Evolutionary conservation across 441 rosid species (phyloP), one percentile per base, ranked within the genome.

Genomic region (Gossypium trilobum): DNA sequence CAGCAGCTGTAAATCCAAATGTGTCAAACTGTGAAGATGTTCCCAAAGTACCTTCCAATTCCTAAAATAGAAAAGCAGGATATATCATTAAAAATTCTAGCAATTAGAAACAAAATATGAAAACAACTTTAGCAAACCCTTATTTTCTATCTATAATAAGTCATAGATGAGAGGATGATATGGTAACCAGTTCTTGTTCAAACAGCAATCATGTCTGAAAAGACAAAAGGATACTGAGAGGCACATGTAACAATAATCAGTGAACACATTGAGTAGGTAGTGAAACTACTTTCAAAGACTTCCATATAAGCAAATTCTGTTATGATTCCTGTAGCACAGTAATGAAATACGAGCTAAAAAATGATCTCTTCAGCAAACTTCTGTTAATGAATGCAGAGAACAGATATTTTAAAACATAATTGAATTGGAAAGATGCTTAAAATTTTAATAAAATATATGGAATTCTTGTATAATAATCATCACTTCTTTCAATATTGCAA

Each of bases 1-100:
- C 97, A 51, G 91, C 97, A 78, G 98, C 90, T 33, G 98, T 91
- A 86, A 87, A 95, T 75, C 99, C 99, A 87, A 95, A 95, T 13
- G 99, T 95, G 82, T 95, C 99, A 80, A 95, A 95, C 58, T 92
- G 92, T 16, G 93, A 85, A 57, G 95, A 84, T 4, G 95, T 88
- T 42, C 85, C 87, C 77, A 95, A 79, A 62, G 85, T 27, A 65
- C 93, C 91, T 76, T 89, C 99, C 83, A 92, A 48, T 67, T 92
- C 99, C 99, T 95, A 76, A 68, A 78, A 73, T 73, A 68, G n/a
- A 74, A 80, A 72, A 73, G 55, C 3, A 71, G 61, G 54, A 8
- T 54, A 54, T 14, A 61, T 39, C 36, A 19, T 46, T 52, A 25
- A n/a, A 46, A 51, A 67, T 20, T 48, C 23, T 27, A 48, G 75